Base-by-base conservation (phyloP, 192 early-diverging fungal genomes). In the Coemansia sp. region DNA sequence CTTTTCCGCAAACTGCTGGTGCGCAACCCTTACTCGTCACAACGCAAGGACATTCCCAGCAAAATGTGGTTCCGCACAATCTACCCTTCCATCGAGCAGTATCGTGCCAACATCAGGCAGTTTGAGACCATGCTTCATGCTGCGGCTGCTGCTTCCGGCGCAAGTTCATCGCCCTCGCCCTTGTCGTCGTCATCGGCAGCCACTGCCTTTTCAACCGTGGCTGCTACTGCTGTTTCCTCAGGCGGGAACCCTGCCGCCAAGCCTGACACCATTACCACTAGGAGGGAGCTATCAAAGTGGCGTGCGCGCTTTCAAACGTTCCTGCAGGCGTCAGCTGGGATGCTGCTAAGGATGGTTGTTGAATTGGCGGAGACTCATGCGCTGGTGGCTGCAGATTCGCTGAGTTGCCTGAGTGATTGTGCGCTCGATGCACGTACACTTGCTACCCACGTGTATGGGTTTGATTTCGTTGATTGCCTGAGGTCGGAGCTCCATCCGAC, bases 61-160 rank as follows among this genome's bases (percentile, higher is more conserved):
- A 81, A 81, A 65, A 71, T 81, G 73, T 81, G 79, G 79, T 70
- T 76, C 49, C 66, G 70, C 48, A 39, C 58, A 26, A 72, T 81
- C 53, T 76, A 81, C 43, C 79, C 72, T 18, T 52, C 65, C 16
- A 81, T 81, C 44, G 73, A 72, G 61, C 72, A 81, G 70, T 81
- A 81, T 54, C 79, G 79, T 45, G 70, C 67, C 21, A 67, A 70
- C 56, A 72, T 81, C 48, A 75, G 71, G 49, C 72, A 61, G 64
- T 54, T 71, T 9, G 79, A 81, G 32, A 19, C 49, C 12, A 61
- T 65, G 48, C 63, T 75, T 23, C 54, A 48, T 21, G 49, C 47
- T 2, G n/a, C 41, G 23, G 23, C 18, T 12, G 56, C 45, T 10
- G 58, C 48, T 19, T n/a, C 47, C 40, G 26, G 26, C 18, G 45